Base-by-base conservation (phyloP, 345 rosid species). In the Linum usitatissimum region DNA sequence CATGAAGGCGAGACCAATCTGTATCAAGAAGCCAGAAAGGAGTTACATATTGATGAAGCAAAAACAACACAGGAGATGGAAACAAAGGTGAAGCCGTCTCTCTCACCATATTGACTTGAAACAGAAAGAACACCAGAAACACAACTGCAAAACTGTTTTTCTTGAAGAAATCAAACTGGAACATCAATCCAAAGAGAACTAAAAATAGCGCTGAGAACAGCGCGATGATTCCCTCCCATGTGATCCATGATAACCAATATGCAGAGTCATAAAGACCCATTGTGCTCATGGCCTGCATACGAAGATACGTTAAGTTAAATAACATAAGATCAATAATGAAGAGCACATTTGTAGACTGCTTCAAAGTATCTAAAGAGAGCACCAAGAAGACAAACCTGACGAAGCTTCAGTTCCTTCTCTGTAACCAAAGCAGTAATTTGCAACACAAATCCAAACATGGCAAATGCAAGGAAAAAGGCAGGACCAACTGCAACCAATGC, bases 341-440 rank as follows among this genome's bases (percentile, higher is more conserved):
- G 8, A 45, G 53, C 38, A 9, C 17, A 30, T 20, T 36, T 57
- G n/a, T 53, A 59, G 9, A 40, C 9, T 65, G 51, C 40, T 59
- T 30, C 55, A 2, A 42, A 66, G 38, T 0, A 61, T 73, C 53
- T 30, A 55, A 20, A 64, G 17, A 57, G 51, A 45, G 51, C 10
- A 38, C 28, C 57, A 63, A 23, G 57, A 58, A 67, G 53, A 63
- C 17, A 10, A 54, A 86, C 98, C 96, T 92, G 96, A 4, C 98
- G 95, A 74, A 92, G 98, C 78, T 84, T 89, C 59, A 92, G 88
- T 86, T 92, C 98, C 74, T 84, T 92, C 85, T 89, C 98, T 19
- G 80, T 60, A 15, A 87, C 79, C 78, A 92, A 77, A 57, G 87
- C 78, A 71, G 89, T 78, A 2, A 89, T 82, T 59, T 92, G 95